Conservation (phyloP, 805 yeast species). For the Zygotorulaspora danielsina region DNA sequence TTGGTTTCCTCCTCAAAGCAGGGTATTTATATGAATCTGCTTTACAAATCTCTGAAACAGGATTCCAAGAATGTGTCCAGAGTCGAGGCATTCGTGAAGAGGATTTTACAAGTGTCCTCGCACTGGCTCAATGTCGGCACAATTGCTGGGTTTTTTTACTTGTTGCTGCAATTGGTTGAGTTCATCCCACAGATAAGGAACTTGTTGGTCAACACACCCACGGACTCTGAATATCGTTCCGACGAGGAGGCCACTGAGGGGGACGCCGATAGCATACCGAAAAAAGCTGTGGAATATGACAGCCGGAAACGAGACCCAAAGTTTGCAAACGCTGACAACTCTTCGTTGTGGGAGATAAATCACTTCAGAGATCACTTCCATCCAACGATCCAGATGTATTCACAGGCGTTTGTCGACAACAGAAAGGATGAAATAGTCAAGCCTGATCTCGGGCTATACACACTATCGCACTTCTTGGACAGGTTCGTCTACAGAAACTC, state of each 20-base stretch:
- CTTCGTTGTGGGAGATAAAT: conserved; percentile 83
- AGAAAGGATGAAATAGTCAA: conserved; percentile 44
- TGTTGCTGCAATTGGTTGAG: conserved; percentile 65
- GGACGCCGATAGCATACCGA: conserved; percentile 23
- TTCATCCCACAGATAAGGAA: conserved; percentile 62
- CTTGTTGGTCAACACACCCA: conserved; percentile 51
- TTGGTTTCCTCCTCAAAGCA: conserved; percentile 85
- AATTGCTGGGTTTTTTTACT: conserved; percentile 72
- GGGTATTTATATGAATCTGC: conserved; percentile 80
- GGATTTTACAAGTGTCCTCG: conserved; percentile 78
- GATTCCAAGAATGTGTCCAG: conserved; percentile 58
- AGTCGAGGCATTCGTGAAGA: conserved; percentile 83
- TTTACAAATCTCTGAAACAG: conserved; percentile 75
- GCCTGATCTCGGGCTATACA: conserved; percentile 87
- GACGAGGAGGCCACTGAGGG: conserved; percentile 44
- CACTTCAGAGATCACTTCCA: conserved; percentile 80
- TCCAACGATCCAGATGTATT: conserved; percentile 84
- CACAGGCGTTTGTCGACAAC: conserved; percentile 56
- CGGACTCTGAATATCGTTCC: conserved; percentile 46
- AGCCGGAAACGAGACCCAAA: conserved; percentile 90
- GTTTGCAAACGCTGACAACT: conserved; percentile 74
- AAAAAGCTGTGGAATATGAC: conserved; percentile 49
- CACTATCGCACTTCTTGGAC: conserved; percentile 87
- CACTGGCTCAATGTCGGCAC: conserved; percentile 89
- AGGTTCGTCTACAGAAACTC: conserved; percentile 93